Percentiles rank a stretch among this genome's conserved stretches.
Conservation (phyloP, 805 yeast species). For the Saccharomycopsis fodiens region DNA sequence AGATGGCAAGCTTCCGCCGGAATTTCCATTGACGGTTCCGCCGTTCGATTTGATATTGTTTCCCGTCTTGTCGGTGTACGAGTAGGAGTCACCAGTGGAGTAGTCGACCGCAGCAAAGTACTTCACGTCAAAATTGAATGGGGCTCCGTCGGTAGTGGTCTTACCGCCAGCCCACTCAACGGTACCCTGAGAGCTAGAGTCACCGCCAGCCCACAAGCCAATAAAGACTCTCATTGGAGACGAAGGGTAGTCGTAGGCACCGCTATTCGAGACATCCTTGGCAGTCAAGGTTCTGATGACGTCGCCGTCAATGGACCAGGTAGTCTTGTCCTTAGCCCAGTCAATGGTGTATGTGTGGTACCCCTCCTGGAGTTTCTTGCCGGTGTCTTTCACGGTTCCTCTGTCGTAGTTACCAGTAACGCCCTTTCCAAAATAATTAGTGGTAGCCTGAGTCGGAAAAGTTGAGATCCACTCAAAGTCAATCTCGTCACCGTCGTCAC, state of each 20-base stretch:
- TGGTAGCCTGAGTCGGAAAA: slow-evolving; percentile 48
- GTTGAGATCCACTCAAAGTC: slow-evolving; percentile 68
- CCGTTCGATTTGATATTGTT: slow-evolving; percentile 23
- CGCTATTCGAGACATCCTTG: slow-evolving; percentile 29
- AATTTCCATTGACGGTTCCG: slow-evolving; percentile 22
- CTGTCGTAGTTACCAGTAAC: slow-evolving; percentile 50
- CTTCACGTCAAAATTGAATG: slow-evolving; percentile 44
- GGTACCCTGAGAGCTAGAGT: slow-evolving; percentile 43
- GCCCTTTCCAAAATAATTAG: slow-evolving; percentile 56
- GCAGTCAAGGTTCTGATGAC: slow-evolving; percentile 48
- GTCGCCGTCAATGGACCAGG: slow-evolving; percentile 55
- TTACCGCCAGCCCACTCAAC: slow-evolving; percentile 68
- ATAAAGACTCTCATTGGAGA: slow-evolving; percentile 47
- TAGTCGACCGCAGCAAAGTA: slow-evolving; percentile 43
- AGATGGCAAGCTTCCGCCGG: slow-evolving; percentile 14
- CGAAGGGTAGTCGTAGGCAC: slow-evolving; percentile 55
- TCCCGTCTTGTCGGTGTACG: slow-evolving; percentile 46
- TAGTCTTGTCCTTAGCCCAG: slow-evolving; percentile 47
- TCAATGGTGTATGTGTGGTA: slow-evolving; percentile 61
- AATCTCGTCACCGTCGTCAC: slow-evolving; percentile 65
- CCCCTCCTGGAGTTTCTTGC: slow-evolving; percentile 24
- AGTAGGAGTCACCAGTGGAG: slow-evolving; percentile 40
- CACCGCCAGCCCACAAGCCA: slow-evolving; percentile 47
- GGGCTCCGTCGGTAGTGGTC: slow-evolving; percentile 42
- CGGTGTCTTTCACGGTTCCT: slow-evolving; percentile 43